Conservation (phyloP, 2,329 filamentous ascomycete species). For the Paraphoma chrysanthemicola region DNA sequence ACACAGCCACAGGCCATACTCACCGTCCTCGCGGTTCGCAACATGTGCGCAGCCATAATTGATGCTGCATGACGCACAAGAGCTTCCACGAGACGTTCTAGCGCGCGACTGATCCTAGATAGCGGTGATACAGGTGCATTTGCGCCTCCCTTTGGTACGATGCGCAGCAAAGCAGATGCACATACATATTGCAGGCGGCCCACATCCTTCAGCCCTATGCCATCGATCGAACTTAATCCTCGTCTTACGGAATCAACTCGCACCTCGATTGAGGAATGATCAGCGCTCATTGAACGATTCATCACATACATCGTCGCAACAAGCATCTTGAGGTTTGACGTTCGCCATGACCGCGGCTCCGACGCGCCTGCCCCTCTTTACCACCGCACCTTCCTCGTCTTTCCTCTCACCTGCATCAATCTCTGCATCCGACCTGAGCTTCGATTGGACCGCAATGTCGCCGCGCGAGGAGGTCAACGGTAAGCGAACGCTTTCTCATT, state of each 20-base stretch:
- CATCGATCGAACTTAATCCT: constrained; percentile 18
- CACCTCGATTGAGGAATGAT: constrained; percentile 15
- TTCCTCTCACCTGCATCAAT: constrained; percentile 32
- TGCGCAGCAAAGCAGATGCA: constrained; percentile 5
- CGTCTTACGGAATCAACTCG: not conserved
- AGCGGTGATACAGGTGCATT: constrained; percentile 6
- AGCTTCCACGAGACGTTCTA: constrained; percentile 7
- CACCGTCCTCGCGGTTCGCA: constrained; percentile 17
- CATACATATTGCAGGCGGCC: constrained; percentile 22
- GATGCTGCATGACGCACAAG: constrained; percentile 25
- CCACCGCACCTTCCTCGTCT: constrained; percentile 18
- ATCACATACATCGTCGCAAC: constrained; percentile 4
- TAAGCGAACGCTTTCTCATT: constrained; percentile 24
- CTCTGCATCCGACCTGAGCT: constrained; percentile 25
- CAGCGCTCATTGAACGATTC: constrained; percentile 5
- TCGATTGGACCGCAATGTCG: constrained; percentile 31
- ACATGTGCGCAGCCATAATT: constrained; percentile 21
- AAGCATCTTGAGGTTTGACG: constrained; percentile 6
- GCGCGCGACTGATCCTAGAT: constrained; percentile 3
- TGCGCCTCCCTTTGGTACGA: constrained; percentile 14
- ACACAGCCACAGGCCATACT: constrained; percentile 26
- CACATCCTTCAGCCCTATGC: constrained; percentile 30
- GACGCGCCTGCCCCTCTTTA: constrained; percentile 31
- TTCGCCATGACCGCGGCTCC: constrained; percentile 27
- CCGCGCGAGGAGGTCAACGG: constrained; percentile 27